Conservation (phyloP, 73 alveolate species). For the Tetrahymena elliotti region DNA sequence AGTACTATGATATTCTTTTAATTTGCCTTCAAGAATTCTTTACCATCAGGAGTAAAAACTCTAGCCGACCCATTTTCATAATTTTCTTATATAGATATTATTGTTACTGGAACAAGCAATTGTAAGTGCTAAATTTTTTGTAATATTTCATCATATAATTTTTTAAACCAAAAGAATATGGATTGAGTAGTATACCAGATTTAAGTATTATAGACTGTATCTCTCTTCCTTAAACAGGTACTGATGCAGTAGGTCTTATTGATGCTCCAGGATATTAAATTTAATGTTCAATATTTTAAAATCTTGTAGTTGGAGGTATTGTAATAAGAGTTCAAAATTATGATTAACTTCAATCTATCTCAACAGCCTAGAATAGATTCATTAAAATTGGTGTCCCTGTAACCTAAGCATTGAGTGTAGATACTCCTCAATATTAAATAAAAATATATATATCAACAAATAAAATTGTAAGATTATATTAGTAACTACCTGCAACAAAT, state of each 20-base stretch:
- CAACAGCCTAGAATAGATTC: not conserved
- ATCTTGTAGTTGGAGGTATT: not conserved
- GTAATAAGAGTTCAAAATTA: not conserved
- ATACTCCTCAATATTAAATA: not conserved
- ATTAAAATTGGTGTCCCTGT: not conserved
- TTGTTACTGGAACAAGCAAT: not conserved
- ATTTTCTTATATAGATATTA: constrained; percentile 16
- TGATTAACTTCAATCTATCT: not conserved
- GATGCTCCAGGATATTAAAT: not conserved
- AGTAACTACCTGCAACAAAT: not conserved
- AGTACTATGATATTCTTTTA: not conserved
- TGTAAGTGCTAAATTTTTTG: not conserved
- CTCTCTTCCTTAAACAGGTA: constrained; percentile 1
- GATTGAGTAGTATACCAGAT: constrained; percentile 4
- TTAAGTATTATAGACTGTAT: not conserved
- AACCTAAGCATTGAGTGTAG: not conserved
- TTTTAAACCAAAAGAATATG: constrained; percentile 4
- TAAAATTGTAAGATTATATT: not conserved
- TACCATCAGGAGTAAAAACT: constrained; percentile 36
- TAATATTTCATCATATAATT: constrained; percentile 2
- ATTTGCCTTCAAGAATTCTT: not conserved
- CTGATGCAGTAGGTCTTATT: not conserved
- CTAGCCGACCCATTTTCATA: constrained; percentile 23
- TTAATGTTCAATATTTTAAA: not conserved
- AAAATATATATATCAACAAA: not conserved